These are phyloP conservation scores for Barnettozyma californica DNA, from an alignment of 805 yeast species.

Conservation along the genomic window DNA sequence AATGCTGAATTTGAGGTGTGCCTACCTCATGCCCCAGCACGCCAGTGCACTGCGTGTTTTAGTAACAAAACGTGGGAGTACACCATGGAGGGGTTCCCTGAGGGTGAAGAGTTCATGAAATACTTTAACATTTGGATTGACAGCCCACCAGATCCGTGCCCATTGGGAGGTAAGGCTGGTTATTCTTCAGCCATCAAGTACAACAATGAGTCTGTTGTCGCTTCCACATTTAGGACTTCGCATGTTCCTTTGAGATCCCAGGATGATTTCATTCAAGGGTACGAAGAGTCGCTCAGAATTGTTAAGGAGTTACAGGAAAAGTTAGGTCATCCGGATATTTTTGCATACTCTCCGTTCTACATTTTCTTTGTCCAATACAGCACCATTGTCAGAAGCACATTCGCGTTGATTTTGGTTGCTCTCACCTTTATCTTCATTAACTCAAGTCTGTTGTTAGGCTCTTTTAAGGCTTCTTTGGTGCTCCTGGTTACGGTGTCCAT, in stretches of 20 bases:
- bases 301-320: conserved; percentile 45
- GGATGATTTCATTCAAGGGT: conserved; percentile 76
- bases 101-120: conserved; percentile 61
- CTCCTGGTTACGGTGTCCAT: conserved; percentile 54
- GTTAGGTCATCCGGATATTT: conserved; percentile 46
- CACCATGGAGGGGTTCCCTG: conserved; percentile 81
- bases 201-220: conserved; percentile 37
- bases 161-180: conserved; percentile 94
- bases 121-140: conserved; percentile 79
- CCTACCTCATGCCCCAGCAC: conserved; percentile 56
- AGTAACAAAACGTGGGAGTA: conserved; percentile 59
- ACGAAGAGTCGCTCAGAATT: conserved; percentile 63
- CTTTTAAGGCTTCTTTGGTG: conserved; percentile 51
- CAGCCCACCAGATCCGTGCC: conserved; percentile 84
- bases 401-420: conserved; percentile 49
- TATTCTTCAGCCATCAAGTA: conserved; percentile 56
- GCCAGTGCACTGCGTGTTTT: conserved; percentile 72
- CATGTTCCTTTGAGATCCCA: conserved; percentile 81
- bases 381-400: conserved; percentile 55
- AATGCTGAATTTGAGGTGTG: conserved; percentile 48
- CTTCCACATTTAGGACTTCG: conserved; percentile 73
- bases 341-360: conserved; percentile 92
- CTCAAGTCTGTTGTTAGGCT: conserved; percentile 59
- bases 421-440: conserved; percentile 44
- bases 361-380: conserved; percentile 87